Conservation (phyloP, 352 stramenopile genomes). For the Phytophthora quininea region DNA sequence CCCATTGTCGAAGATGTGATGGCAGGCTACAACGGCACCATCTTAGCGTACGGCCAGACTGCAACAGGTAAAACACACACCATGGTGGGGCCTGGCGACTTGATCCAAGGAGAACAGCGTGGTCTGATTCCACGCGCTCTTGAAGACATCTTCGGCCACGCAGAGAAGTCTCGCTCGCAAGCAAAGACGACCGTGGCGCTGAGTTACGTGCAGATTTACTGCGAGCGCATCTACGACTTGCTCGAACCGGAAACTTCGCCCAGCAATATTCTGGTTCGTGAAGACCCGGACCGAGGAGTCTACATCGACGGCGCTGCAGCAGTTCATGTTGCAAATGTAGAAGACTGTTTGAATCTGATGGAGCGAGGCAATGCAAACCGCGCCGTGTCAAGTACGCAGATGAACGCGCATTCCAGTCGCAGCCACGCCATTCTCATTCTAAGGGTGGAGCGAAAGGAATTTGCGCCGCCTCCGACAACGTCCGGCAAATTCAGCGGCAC, state of each 20-base stretch:
- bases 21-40: slow-evolving; percentile 69
- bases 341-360: slow-evolving; percentile 58
- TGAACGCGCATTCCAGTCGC: slow-evolving; percentile 89
- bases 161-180: slow-evolving; percentile 32
- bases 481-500: slow-evolving; percentile 1
- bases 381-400: slow-evolving; percentile 80
- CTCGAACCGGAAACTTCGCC: slow-evolving; percentile 47
- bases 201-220: slow-evolving; percentile 86
- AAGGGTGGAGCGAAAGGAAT: slow-evolving; percentile 78
- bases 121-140: slow-evolving; percentile 70
- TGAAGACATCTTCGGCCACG: slow-evolving; percentile 59
- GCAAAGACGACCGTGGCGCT: slow-evolving; percentile 56
- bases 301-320: slow-evolving; percentile 67
- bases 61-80: slow-evolving; percentile 74
- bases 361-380: slow-evolving; percentile 64
- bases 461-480: slow-evolving; percentile 16
- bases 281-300: slow-evolving; percentile 66
- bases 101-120: slow-evolving; percentile 37
- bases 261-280: slow-evolving; percentile 60
- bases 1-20: slow-evolving; percentile 69
- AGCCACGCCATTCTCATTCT: slow-evolving; percentile 90
- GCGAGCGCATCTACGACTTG: slow-evolving; percentile 78
- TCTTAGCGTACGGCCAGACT: slow-evolving; percentile 75
- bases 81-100: slow-evolving; percentile 60
- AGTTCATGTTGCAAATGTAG: slow-evolving; percentile 45